Evolutionary conservation across 352 stramenopile species (phyloP).

Genomic region (Phytopythium sindhum): DNA sequence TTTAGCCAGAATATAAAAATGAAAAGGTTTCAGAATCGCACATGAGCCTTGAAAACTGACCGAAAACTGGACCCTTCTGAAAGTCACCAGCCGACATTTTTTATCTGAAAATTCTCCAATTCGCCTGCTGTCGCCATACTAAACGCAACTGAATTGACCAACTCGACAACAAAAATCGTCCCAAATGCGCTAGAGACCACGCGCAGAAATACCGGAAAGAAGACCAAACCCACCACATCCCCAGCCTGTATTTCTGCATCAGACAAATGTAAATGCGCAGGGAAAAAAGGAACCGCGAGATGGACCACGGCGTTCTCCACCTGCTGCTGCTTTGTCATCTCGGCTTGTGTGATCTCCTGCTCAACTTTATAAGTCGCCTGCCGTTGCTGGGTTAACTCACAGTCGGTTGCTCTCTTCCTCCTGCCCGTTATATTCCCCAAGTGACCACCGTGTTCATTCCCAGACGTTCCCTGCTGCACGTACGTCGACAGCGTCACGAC

Average conservation of each 20-base stretch:
- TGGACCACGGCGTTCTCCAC: background rate
- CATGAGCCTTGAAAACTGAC: background rate
- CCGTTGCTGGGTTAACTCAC: too few species aligned
- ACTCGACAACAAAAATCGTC: background rate
- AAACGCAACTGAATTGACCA: background rate
- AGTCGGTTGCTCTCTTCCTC: background rate
- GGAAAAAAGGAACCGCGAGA: background rate
- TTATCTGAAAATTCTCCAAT: background rate
- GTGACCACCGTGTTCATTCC: too few species aligned
- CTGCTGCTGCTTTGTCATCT: background rate
- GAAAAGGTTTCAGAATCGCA: background rate
- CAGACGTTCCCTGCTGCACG: background rate
- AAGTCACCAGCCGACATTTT: background rate
- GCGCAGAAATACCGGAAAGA: too few species aligned
- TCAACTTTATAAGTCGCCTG: background rate
- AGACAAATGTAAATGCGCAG: too few species aligned
- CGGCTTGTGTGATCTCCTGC: background rate
- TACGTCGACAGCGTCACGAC: background rate
- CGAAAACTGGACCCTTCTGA: background rate
- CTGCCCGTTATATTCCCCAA: background rate
- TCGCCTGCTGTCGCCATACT: background rate
- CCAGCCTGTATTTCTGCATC: too few species aligned
- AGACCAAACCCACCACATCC: too few species aligned
- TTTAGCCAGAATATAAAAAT: background rate
- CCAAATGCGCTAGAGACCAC: background rate